These are phyloP conservation scores for Cubamyces lactineus DNA, from an alignment of 768 basidiomycete genomes.

Conservation along the genomic window DNA sequence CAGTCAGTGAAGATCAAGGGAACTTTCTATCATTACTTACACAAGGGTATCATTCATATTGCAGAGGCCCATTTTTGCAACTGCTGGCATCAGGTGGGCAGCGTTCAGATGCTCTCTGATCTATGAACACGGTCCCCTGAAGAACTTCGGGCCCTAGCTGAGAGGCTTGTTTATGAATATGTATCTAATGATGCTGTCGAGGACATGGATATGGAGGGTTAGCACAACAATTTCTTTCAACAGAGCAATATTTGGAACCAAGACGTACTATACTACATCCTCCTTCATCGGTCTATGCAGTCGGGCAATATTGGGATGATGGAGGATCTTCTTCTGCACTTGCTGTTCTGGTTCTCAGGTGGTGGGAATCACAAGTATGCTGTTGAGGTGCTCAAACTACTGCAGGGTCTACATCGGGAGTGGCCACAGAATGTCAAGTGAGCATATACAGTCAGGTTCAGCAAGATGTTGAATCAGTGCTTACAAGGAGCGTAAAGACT, in stretches of 20 bases:
- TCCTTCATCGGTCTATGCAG: slow-evolving; percentile 40
- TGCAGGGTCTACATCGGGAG: slow-evolving; percentile 34
- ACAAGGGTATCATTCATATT: slow-evolving; percentile 41
- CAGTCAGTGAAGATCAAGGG: slow-evolving; percentile 20
- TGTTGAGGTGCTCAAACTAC: slow-evolving; percentile 33
- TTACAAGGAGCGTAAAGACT: too few relatives aligned
- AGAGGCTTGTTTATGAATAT: slow-evolving; percentile 30
- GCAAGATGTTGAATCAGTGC: not conserved
- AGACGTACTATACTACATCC: slow-evolving; percentile 43
- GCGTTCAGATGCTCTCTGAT: slow-evolving; percentile 31
- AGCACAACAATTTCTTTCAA: slow-evolving; percentile 32
- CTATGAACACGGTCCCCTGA: slow-evolving; percentile 34
- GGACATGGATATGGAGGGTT: slow-evolving; percentile 17
- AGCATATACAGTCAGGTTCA: too few relatives aligned
- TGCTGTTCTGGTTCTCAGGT: slow-evolving; percentile 33
- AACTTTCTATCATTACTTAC: slow-evolving; percentile 35
- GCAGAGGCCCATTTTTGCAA: slow-evolving; percentile 42
- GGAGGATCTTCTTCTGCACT: slow-evolving; percentile 29
- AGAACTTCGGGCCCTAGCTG: slow-evolving; percentile 34
- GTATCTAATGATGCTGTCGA: slow-evolving; percentile 39
- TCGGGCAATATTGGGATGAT: slow-evolving; percentile 37
- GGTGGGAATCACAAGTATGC: slow-evolving; percentile 34
- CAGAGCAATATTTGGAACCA: slow-evolving; percentile 42
- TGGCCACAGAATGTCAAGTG: slow-evolving; percentile 32
- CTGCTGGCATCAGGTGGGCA: slow-evolving; percentile 35